Conservation (phyloP, 805 yeast species). For the Blastobotrys parvus region DNA sequence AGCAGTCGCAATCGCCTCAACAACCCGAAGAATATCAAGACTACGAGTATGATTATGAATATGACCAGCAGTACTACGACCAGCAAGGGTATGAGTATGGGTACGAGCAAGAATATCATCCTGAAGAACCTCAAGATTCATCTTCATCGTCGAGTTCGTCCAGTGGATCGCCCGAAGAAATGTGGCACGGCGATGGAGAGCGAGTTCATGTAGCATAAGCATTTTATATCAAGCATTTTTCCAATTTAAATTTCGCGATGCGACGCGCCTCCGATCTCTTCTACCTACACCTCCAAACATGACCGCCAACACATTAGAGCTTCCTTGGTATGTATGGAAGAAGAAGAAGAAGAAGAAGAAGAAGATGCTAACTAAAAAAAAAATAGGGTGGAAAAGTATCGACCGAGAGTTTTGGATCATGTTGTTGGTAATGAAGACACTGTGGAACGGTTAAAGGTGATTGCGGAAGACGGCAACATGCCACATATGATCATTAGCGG, state of each 20-base stretch:
- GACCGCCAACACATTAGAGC: constrained; percentile 6
- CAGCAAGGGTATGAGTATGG: constrained; percentile 1
- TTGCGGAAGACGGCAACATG: constrained; percentile 90
- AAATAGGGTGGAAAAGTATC: constrained; percentile 84
- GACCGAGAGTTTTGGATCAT: constrained; percentile 72
- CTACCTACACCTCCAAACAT: no score
- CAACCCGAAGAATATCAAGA: constrained; percentile 6
- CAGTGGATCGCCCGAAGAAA: constrained; percentile 11
- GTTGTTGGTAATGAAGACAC: constrained; percentile 94
- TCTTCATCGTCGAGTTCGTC: constrained; percentile 18
- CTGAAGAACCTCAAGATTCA: background rate
- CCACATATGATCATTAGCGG: constrained; percentile 94
- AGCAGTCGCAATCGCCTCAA: constrained; percentile 9
- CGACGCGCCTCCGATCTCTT: no score
- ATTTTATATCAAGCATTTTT: no score
- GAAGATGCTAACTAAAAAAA: no score
- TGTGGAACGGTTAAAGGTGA: constrained; percentile 69
- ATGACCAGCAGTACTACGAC: constrained; percentile 9
- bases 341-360: no score
- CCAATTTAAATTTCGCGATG: no score
- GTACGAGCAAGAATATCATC: background rate
- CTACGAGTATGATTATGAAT: constrained; percentile 10
- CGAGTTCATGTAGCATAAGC: no score
- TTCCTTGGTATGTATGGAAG: constrained; percentile 13
- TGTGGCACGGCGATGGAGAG: constrained; percentile 19